Evolutionary conservation across 1,139 yeast genomes (phyloP).

Genomic region (Geotrichum candidum): DNA sequence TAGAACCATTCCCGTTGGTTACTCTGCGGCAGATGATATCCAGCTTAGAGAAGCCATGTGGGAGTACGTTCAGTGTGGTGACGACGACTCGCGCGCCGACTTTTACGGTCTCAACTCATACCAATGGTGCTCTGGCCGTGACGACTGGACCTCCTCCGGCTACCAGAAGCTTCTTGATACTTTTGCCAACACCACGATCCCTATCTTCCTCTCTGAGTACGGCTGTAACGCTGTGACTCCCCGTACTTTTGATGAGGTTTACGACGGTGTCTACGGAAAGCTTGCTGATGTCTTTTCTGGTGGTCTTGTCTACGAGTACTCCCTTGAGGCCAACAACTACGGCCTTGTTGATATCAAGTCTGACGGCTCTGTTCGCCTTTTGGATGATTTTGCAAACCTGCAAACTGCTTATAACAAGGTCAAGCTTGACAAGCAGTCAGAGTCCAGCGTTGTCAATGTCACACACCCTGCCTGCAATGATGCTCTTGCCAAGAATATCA

Average conservation of each 20-base stretch:
- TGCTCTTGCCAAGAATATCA: slow-evolving; percentile 37
- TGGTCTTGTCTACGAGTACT: slow-evolving; percentile 85
- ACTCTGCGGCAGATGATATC: slow-evolving; percentile 92
- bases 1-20: slow-evolving; percentile 81
- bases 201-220: slow-evolving; percentile 84
- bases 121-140: slow-evolving; percentile 84
- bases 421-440: slow-evolving; percentile 13
- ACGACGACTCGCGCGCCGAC: slow-evolving; percentile 62
- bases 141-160: slow-evolving; percentile 56
- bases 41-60: slow-evolving; percentile 70
- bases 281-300: slow-evolving; percentile 66
- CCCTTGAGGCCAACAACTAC: slow-evolving; percentile 83
- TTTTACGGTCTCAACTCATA: slow-evolving; percentile 94
- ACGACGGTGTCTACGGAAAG: slow-evolving; percentile 39
- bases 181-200: slow-evolving; percentile 57
- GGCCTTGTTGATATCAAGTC: slow-evolving; percentile 66
- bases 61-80: slow-evolving; percentile 71
- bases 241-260: slow-evolving; percentile 71
- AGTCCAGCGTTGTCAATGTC: slow-evolving; percentile 17
- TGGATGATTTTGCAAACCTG: slow-evolving; percentile 33
- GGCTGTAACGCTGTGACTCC: slow-evolving; percentile 88
- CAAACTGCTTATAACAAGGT: slow-evolving; percentile 24
- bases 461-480: slow-evolving; percentile 10
- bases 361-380: slow-evolving; percentile 46
- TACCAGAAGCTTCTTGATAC: slow-evolving; percentile 58